Percentiles rank a stretch among this genome's conserved stretches.
phyloP scores from a whole-genome alignment of 768 basidiomycete genomes.

The Xerocomus spinulosus region DNA sequence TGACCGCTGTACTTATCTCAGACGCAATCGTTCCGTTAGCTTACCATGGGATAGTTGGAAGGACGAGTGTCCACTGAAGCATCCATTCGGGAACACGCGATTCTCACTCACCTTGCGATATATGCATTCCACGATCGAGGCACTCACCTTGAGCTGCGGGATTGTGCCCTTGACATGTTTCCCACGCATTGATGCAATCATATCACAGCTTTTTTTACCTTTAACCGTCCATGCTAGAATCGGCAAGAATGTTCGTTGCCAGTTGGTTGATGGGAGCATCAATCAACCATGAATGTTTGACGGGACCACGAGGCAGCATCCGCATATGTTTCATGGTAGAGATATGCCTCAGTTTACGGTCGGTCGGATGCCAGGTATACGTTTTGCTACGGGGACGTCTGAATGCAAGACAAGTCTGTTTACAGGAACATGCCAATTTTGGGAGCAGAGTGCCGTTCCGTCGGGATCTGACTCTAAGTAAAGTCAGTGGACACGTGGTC shows the following conservation, averaged over 20 bases:
- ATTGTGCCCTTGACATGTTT: not conserved
- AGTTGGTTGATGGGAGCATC: not conserved
- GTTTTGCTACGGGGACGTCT: not conserved
- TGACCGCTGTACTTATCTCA: not conserved
- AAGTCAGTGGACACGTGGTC: not conserved
- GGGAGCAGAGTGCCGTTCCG: not conserved
- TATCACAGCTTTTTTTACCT: not conserved
- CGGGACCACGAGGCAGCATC: not conserved
- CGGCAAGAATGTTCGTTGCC: too few relatives aligned
- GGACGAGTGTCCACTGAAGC: not conserved
- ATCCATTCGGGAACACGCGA: not conserved
- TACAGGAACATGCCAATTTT: not conserved
- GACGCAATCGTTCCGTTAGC: not conserved
- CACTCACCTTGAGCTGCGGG: not conserved
- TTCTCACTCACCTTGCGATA: not conserved
- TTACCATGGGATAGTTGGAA: not conserved
- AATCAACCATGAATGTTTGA: not conserved
- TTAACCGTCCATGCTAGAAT: not conserved
- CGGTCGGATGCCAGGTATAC: too few relatives aligned
- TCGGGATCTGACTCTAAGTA: not conserved
- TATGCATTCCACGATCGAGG: not conserved
- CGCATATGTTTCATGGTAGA: not conserved
- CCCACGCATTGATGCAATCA: not conserved
- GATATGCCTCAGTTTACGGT: too few relatives aligned
- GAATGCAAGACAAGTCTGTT: not conserved